phyloP scores from a whole-genome alignment of 176 grass and related monocot genomes.

The Cenchrus americanus region DNA sequence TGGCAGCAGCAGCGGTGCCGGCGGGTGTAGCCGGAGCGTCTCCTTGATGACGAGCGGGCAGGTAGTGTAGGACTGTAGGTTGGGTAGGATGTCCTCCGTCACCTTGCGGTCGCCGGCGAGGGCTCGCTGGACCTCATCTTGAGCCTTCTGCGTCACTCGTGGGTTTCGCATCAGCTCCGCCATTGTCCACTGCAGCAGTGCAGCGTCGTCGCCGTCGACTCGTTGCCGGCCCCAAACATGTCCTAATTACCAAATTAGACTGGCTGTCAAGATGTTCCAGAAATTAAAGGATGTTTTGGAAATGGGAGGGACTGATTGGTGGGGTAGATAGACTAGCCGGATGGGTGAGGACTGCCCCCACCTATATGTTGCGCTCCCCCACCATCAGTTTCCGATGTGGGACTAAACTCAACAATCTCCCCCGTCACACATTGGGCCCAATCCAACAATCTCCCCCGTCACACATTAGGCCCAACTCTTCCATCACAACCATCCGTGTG shows the following conservation, averaged over 20 bases:
- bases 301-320: background rate
- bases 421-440: no score
- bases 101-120: background rate
- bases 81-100: conserved; percentile 7
- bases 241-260: conserved; percentile 22
- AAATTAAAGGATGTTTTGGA: no score
- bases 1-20: conserved; percentile 43
- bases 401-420: no score
- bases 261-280: no score
- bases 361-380: no score
- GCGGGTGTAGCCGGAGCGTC: conserved; percentile 48
- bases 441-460: no score
- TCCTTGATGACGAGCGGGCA: conserved; percentile 51
- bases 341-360: no score
- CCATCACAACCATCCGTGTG: no score
- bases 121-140: conserved; percentile 37
- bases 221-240: conserved; percentile 46
- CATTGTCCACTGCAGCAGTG: conserved; percentile 55
- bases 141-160: conserved; percentile 25
- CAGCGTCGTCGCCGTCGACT: conserved; percentile 38
- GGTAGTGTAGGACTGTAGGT: conserved; percentile 39
- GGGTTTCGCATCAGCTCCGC: conserved; percentile 48
- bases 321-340: no score
- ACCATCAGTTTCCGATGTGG: no score
- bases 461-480: no score